Evolutionary conservation across 176 grass and related monocot genomes (phyloP).

Genomic region (Musa itinerans): DNA sequence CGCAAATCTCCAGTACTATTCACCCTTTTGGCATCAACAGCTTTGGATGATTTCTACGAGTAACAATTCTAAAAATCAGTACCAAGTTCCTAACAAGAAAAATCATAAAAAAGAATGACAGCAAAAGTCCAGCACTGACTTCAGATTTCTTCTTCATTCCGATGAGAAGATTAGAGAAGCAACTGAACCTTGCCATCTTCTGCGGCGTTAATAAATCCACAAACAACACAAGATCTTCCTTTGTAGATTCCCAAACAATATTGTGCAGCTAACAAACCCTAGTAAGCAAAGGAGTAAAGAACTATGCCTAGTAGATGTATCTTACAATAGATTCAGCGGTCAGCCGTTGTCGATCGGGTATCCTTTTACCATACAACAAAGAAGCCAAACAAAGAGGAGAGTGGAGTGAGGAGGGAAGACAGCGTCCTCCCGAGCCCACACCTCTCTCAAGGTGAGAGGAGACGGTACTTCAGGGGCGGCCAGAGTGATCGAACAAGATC

Average conservation of each 20-base stretch:
- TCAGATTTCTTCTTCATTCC: constrained; percentile 48
- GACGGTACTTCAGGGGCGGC: constrained; percentile 36
- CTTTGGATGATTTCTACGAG: constrained; percentile 36
- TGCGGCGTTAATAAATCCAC: neutral
- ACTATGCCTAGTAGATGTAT: neutral
- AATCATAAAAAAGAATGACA: neutral
- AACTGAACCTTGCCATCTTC: constrained; percentile 56
- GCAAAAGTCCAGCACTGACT: constrained; percentile 15
- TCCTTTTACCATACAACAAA: constrained; percentile 21
- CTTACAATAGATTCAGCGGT: constrained; percentile 1
- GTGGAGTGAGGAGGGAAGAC: constrained; percentile 15
- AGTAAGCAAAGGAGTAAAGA: neutral
- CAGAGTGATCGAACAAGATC: constrained; percentile 39
- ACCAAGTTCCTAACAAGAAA: neutral
- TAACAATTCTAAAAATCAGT: neutral
- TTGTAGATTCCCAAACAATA: neutral
- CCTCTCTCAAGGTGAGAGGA: constrained; percentile 37
- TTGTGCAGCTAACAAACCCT: neutral
- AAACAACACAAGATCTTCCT: neutral
- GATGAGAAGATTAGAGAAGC: constrained; percentile 49
- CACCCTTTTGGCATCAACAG: constrained; percentile 19
- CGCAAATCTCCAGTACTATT: constrained; percentile 33
- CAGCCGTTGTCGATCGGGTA: constrained; percentile 72
- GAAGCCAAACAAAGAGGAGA: constrained; percentile 13
- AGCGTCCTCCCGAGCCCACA: constrained; percentile 28